Conservation (phyloP, 306 rosid genomes). For the Trichosanthes cucumerina region DNA sequence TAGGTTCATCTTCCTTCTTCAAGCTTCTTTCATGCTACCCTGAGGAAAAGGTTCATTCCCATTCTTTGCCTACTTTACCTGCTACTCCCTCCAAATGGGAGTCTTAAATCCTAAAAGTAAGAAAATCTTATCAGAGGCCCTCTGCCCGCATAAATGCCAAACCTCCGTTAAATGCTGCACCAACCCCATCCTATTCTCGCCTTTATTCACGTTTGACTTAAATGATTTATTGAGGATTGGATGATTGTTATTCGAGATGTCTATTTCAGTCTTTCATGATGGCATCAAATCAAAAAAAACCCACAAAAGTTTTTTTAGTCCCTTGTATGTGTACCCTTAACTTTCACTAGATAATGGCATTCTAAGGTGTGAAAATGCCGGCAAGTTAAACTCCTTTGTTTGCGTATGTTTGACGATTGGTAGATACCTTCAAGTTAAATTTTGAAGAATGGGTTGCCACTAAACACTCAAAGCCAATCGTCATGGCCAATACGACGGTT, state of each 20-base stretch:
- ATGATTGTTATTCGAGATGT: background rate
- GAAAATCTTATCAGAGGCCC: background rate
- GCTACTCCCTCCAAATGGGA: background rate
- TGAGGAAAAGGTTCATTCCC: background rate
- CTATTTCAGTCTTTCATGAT: background rate
- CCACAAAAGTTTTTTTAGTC: background rate
- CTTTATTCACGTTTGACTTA: background rate
- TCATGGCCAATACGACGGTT: background rate
- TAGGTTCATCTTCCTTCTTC: background rate
- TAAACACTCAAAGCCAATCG: background rate
- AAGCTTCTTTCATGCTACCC: background rate
- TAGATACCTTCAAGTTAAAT: background rate
- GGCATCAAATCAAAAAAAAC: background rate
- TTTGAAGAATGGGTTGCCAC: background rate
- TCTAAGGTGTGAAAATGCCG: background rate
- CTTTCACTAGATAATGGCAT: background rate
- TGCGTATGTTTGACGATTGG: background rate
- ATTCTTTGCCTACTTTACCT: background rate
- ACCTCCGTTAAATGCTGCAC: background rate
- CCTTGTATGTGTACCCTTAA: background rate
- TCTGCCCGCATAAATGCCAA: background rate
- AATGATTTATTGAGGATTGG: background rate
- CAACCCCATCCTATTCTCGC: background rate
- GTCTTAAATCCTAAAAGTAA: background rate
- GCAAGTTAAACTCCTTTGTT: background rate